These are phyloP conservation scores for Echites panduratus DNA, from an alignment of 257 asterid species.

Conservation along the genomic window DNA sequence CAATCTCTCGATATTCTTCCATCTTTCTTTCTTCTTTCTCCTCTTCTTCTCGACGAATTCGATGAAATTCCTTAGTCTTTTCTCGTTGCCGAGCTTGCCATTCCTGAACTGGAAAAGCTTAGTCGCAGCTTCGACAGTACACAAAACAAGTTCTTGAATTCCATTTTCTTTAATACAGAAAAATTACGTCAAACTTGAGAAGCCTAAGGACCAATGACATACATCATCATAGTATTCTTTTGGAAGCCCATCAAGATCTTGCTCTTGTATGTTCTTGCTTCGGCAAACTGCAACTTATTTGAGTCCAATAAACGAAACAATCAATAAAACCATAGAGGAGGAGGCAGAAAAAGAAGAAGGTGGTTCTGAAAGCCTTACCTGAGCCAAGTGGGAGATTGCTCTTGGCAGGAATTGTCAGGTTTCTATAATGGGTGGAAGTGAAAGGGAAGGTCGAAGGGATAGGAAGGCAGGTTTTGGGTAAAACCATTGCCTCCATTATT, in stretches of 20 bases:
- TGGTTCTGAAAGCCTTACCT: conserved; percentile 17
- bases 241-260: conserved; percentile 61
- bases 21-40: conserved; percentile 80
- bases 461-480: conserved; percentile 35
- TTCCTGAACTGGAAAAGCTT: conserved; percentile 50
- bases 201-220: conserved; percentile 20
- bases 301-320: conserved; percentile 5
- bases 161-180: background rate
- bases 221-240: conserved; percentile 85
- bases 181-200: background rate
- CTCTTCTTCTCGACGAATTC: conserved; percentile 57
- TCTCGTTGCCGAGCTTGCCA: conserved; percentile 97
- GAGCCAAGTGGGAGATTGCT: conserved; percentile 24
- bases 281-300: conserved; percentile 31
- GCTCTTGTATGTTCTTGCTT: conserved; percentile 55
- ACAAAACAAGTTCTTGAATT: background rate
- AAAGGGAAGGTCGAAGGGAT: conserved; percentile 21
- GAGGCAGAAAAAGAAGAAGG: background rate
- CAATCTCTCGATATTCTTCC: conserved; percentile 81
- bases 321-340: background rate
- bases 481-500: conserved; percentile 47
- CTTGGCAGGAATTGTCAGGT: conserved; percentile 24
- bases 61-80: conserved; percentile 73
- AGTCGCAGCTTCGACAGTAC: conserved; percentile 22
- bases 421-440: conserved; percentile 18